Conservation (phyloP, 1,284 basidiomycete species). For the Phellinidium pouzarii region DNA sequence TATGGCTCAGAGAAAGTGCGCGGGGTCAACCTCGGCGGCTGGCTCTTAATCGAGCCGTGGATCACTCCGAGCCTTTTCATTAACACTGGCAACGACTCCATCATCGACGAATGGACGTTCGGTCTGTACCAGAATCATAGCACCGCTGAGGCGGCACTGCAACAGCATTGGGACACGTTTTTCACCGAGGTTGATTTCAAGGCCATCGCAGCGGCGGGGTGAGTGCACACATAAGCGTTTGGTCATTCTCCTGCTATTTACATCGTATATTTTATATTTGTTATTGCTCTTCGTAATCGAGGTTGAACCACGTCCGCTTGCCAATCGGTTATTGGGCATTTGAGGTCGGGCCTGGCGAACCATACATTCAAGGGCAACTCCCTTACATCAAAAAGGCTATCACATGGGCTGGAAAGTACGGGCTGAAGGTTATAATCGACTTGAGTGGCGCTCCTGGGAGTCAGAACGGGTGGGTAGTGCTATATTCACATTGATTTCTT, state of each 20-base stretch:
- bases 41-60: conserved; percentile 87
- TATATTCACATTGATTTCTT: not conserved
- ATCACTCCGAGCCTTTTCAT: conserved; percentile 84
- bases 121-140: conserved; percentile 49
- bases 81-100: conserved; percentile 58
- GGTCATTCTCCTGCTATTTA: conserved; percentile 20
- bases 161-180: conserved; percentile 75
- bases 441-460: conserved; percentile 82
- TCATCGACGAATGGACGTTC: conserved; percentile 86
- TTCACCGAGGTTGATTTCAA: conserved; percentile 74
- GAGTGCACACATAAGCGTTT: not conserved
- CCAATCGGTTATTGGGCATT: conserved; percentile 94
- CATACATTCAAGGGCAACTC: conserved; percentile 77
- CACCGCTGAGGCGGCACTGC: conserved; percentile 45
- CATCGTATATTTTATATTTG: conserved; percentile 9
- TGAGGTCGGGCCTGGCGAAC: conserved; percentile 73
- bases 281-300: conserved; percentile 25
- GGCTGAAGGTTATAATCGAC: conserved; percentile 78
- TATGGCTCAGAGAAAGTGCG: conserved; percentile 50
- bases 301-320: conserved; percentile 78
- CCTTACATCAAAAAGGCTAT: conserved; percentile 67
- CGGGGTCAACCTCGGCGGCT: conserved; percentile 73
- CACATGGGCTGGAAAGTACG: conserved; percentile 68
- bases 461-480: conserved; percentile 60
- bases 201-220: conserved; percentile 71